Evolutionary conservation across 2,329 filamentous ascomycete genomes (phyloP), one percentile per base, ranked within the genome.

Genomic region (Thelonectria rubi): DNA sequence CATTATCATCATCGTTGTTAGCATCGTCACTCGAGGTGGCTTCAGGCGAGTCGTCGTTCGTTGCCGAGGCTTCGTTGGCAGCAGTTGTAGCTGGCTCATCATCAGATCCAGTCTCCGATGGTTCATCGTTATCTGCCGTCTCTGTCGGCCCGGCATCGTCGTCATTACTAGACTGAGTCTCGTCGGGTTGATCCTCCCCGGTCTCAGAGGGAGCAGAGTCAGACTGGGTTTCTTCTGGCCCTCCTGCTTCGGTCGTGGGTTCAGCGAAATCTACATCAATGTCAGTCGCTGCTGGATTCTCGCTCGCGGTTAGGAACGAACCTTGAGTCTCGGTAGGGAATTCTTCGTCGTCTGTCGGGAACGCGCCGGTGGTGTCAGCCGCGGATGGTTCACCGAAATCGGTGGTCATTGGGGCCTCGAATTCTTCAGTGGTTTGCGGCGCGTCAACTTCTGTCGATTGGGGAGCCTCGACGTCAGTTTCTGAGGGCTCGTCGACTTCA

Each of bases 171-270:
- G 43, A 21, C 12, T 32, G 40, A 5, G 43, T 12, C 30, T 56
- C 24, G 5, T 32, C 10, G 30, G 24, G 8, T 12, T 34, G 12
- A 32, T 56, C 37, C 2, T 32, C 18, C 3, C 17, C 55, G 15
- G 56, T 42, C 37, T 26, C 49, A 3, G 56, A 47, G 2, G 55
- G 17, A 8, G 48, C 24, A 37, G 55, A 18, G 11, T 56, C 55
- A n/a, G n/a, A n/a, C n/a, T n/a, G n/a, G n/a, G 21, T 40, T 2
- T n/a, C 26, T 18, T 37, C 18, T 7, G 49, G 39, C 40, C 40
- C 42, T 39, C n/a, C 30, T 26, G 49, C 46, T 14, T 53, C 49
- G 43, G 56, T 58, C n/a, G 42, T 24, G 14, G 18, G 37, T 40
- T 40, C 37, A 5, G 37, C 14, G 12, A 17, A 40, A 17, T 40